Evolutionary conservation across 2,329 filamentous ascomycete species (phyloP).

Genomic region (Didymella glomerata): DNA sequence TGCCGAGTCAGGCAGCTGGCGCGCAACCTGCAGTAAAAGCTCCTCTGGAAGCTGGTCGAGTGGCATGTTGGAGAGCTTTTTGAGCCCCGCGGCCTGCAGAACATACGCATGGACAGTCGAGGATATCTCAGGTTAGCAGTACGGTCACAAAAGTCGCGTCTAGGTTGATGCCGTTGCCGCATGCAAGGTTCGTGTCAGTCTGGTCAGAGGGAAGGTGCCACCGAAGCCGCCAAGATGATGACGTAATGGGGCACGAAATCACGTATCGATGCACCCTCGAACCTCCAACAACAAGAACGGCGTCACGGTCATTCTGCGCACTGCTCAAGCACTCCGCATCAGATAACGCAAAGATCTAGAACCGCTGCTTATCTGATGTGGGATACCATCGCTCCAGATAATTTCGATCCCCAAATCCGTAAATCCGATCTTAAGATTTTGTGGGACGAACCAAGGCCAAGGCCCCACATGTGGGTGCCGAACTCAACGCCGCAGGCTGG

Average conservation of each 20-base stretch:
- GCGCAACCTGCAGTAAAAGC: slow-evolving; percentile 30
- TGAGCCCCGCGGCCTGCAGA: background rate
- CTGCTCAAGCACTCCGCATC: background rate
- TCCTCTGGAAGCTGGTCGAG: slow-evolving; percentile 31
- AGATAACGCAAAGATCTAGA: background rate
- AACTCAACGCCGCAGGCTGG: slow-evolving; percentile 3
- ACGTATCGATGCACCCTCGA: background rate
- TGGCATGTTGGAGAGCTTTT: background rate
- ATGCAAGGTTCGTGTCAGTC: background rate
- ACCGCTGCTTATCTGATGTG: slow-evolving; percentile 2
- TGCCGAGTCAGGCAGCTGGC: slow-evolving; percentile 24
- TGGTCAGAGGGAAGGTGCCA: background rate
- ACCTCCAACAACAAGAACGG: background rate
- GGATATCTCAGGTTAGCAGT: background rate
- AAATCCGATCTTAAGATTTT: slow-evolving; percentile 12
- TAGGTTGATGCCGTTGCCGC: slow-evolving; percentile 3
- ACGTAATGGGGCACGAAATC: background rate
- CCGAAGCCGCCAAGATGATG: slow-evolving; percentile 1
- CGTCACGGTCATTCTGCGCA: background rate
- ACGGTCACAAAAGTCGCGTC: background rate
- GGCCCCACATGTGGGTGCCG: slow-evolving; percentile 16
- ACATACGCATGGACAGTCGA: background rate
- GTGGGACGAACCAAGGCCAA: slow-evolving; percentile 1
- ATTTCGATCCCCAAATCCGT: slow-evolving; percentile 11
- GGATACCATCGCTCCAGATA: background rate